Base-by-base conservation (phyloP, 805 yeast genomes). In the Hermanozyma aechmeae region DNA sequence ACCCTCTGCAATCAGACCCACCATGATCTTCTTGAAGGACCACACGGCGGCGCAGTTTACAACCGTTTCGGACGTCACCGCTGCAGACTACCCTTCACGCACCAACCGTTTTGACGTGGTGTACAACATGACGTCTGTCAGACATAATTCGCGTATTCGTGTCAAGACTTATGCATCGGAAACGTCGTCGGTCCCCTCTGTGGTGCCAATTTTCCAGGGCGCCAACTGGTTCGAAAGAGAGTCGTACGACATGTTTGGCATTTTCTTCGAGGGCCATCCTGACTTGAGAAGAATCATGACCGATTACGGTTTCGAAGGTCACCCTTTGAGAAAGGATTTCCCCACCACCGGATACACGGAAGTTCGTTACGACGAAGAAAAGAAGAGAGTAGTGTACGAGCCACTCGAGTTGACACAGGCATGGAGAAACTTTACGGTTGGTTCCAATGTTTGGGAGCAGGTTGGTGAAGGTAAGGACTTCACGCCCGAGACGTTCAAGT, bases 201-300 rank as follows among this genome's bases (percentile, higher is more conserved):
- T 79, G 37, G 75, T 79, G n/a, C 71, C 75, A 11, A 46, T 84
- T 29, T 82, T 58, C 53, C 75, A 76, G 51, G 93, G 94, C 35
- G 79, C 85, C 39, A 83, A 84, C 61, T 84, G 95, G 95, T 79
- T 72, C 53, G 95, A 84, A 61, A 72, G 95, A 53, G 95, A 84
- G 56, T 76, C 92, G 10, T 84, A 80, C 53, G 95, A 84, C 53
- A 65, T 84, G 72, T 84, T 72, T 52, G 95, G 95, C 24, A 73
- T 84, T 34, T 82, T 82, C 58, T 84, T 84, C 49, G 89, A 80
- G 57, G 83, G 79, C 35, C 95, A 84, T 56, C 94, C 94, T 5
- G 95, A 83, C 56, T 66, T 83, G 50, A 76, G 95, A 61, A 71
- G 95, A 61, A 82, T 83, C 55, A 71, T 83, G 76, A 83, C 95